Conservation (phyloP, 2,329 filamentous ascomycete genomes). For the Diaporthe vaccinii region DNA sequence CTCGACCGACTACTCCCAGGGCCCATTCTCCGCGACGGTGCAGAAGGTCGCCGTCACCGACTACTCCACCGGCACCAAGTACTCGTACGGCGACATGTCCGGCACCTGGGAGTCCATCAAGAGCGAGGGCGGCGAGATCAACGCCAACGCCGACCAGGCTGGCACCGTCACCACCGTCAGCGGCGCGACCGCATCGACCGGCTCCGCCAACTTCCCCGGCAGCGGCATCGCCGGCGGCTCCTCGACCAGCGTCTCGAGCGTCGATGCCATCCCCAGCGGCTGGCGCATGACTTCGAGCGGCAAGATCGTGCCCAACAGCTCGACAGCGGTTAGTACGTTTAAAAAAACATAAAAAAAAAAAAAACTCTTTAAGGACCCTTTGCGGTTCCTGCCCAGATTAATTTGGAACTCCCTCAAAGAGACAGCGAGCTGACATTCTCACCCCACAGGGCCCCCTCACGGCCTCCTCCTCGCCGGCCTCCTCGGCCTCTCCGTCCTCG, state of each 20-base stretch:
- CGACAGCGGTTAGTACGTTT: slow-evolving; percentile 67
- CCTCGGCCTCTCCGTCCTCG: slow-evolving; percentile 59
- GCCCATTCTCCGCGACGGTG: slow-evolving; percentile 89
- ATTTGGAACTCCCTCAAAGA: not conserved
- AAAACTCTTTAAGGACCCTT: not conserved
- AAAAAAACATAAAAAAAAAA: slow-evolving; percentile 2
- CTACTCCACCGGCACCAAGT: slow-evolving; percentile 91
- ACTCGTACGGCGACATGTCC: slow-evolving; percentile 83
- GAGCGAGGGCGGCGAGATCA: slow-evolving; percentile 83
- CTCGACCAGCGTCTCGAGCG: slow-evolving; percentile 63
- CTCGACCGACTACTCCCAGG: slow-evolving; percentile 83
- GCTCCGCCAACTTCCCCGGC: slow-evolving; percentile 76
- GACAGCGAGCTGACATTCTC: slow-evolving; percentile 5
- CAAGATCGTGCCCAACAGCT: slow-evolving; percentile 81
- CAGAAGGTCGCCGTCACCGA: slow-evolving; percentile 83
- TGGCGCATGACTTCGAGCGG: slow-evolving; percentile 85
- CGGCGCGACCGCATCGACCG: slow-evolving; percentile 74
- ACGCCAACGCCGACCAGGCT: slow-evolving; percentile 72
- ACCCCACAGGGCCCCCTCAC: slow-evolving; percentile 53
- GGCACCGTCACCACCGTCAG: slow-evolving; percentile 69
- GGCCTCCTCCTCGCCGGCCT: slow-evolving; percentile 62
- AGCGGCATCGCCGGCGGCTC: slow-evolving; percentile 74
- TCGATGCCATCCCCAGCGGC: slow-evolving; percentile 75
- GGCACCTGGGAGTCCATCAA: slow-evolving; percentile 87
- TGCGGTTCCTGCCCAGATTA: not conserved